A percentile compares a stretch with the other conserved stretches of the same genome.
Evolutionary conservation across 73 alveolate species (phyloP).

Genomic region (Effrenium voratum): DNA sequence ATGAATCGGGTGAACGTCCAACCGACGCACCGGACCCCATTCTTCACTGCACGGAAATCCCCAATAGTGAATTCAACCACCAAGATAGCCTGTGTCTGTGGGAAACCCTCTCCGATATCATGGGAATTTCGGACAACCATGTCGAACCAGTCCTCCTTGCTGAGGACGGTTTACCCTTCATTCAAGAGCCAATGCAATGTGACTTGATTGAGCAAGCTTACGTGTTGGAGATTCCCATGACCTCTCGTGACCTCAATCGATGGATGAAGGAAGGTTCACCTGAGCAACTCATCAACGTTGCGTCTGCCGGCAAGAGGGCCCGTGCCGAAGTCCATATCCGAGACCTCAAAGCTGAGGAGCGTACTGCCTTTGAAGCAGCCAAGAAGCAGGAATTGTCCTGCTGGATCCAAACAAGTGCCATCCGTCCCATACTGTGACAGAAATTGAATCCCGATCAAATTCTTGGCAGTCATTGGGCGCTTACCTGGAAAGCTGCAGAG

Average conservation of each 20-base stretch:
- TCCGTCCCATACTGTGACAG: not conserved
- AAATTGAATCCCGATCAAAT: not conserved
- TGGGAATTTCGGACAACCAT: no score
- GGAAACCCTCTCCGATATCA: no score
- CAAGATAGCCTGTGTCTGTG: no score
- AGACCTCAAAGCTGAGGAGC: not conserved
- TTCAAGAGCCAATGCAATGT: not conserved
- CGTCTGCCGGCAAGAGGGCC: not conserved
- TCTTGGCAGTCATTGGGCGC: not conserved
- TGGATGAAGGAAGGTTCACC: not conserved
- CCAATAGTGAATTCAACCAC: no score
- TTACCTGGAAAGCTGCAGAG: not conserved
- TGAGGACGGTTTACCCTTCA: not conserved
- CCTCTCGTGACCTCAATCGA: no score
- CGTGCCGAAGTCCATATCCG: not conserved
- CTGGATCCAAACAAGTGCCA: not conserved
- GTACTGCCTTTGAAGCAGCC: not conserved
- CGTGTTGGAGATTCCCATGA: not conserved
- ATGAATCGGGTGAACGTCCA: no score
- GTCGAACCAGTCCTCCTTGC: not conserved
- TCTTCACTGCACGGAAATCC: no score
- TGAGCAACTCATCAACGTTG: not conserved
- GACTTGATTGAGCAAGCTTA: not conserved
- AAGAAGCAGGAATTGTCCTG: not conserved
- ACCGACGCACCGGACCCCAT: no score